Evolutionary conservation across 257 asterid genomes (phyloP), one percentile per base, ranked within the genome.

Genomic region (Ilex asprella): DNA sequence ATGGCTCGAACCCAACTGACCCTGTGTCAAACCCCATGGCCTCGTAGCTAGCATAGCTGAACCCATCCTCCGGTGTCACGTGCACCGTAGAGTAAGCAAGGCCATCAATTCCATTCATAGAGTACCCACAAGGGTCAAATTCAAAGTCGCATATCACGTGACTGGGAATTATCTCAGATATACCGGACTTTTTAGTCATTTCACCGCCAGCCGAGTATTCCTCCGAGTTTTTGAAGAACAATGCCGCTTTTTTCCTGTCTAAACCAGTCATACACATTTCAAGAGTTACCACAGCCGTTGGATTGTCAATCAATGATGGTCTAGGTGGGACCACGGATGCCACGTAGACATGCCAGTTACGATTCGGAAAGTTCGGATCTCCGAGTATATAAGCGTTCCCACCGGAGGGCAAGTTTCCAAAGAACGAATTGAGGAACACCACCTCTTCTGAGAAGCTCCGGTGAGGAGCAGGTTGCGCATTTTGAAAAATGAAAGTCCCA

Each of bases 21-120:
- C 61, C 72, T 0, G 65, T 29, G 59, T 71, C 80, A 54, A 68
- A 3, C 10, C 81, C 83, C 81, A 72, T 61, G 14, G 73, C 74
- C 63, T 78, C 86, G 16, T 72, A 81, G 70, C 86, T 81, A 30
- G 86, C 86, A 61, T 81, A 81, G 75, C 84, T 81, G 55, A 78
- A 81, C 55, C 76, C 76, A 14, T 66, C 65, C 60, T 75, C 80
- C 15, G 80, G 80, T 5, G 80, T 75, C 73, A 75, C 86, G 71
- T 81, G 86, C 70, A 77, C 74, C 0, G 86, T 77, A 30, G 83
- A 81, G 61, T 78, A 75, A 46, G 74, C 68, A 7, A 67, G 44
- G 4, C 80, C 84, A 27, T 81, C 86, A 7, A 73, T 67, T 56
- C 68, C 84, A 39, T 81, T 81, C 86, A 78, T 78, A 0, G 86